These are phyloP conservation scores for Moniliella sp. DNA, from an alignment of 1,284 basidiomycete species.

Conservation along the genomic window DNA sequence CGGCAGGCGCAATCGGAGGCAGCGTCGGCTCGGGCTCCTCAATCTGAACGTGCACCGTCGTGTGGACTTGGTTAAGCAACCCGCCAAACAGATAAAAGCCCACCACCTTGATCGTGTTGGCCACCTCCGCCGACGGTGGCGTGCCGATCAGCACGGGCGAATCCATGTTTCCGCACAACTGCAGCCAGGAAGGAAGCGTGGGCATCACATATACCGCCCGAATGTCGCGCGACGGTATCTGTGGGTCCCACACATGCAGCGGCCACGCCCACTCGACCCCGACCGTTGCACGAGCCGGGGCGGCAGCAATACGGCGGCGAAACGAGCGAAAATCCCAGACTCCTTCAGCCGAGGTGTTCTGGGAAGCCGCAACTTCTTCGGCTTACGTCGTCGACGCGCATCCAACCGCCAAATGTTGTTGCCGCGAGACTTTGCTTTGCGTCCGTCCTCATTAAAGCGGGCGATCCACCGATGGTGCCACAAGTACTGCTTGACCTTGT, in stretches of 20 bases:
- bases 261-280: constrained; percentile 70
- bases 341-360: constrained; percentile 48
- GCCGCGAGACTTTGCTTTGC: constrained; percentile 96
- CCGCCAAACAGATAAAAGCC: no score
- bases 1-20: no score
- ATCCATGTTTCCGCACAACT: not conserved
- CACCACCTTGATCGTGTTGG: no score
- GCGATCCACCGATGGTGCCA: constrained; percentile 81
- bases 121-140: no score
- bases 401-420: constrained; percentile 99
- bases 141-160: not conserved
- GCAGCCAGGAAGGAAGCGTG: not conserved
- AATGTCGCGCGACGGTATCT: constrained; percentile 39
- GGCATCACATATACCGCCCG: constrained; percentile 48
- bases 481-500: constrained; percentile 67
- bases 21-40: no score
- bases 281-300: constrained; percentile 43
- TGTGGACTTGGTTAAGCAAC: no score
- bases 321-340: constrained; percentile 78
- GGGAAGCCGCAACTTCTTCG: no score
- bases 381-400: no score
- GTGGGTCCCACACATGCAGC: constrained; percentile 89
- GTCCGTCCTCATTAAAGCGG: constrained; percentile 89
- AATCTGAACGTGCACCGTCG: no score
- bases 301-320: constrained; percentile 38